Conservation (phyloP, 2,329 filamentous ascomycete genomes). For the Cytospora schulzeri region DNA sequence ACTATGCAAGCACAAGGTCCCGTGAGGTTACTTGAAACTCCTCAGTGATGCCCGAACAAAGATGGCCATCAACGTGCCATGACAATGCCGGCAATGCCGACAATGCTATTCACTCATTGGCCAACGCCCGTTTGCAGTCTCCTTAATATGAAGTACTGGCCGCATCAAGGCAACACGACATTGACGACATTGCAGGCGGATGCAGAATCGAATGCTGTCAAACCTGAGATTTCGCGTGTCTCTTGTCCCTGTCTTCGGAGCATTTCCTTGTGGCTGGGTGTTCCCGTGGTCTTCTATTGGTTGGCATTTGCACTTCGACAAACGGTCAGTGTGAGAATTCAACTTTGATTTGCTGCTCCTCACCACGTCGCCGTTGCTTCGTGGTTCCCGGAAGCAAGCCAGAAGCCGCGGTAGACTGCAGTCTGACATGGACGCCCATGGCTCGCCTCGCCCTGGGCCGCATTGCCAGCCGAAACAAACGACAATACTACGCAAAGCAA, state of each 20-base stretch:
- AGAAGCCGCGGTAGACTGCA: constrained; percentile 22
- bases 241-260: constrained; percentile 20
- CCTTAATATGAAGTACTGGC: constrained; percentile 14
- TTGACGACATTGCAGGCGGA: constrained; percentile 29
- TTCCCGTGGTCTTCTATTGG: constrained; percentile 6
- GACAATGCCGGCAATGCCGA: constrained; percentile 23
- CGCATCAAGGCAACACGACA: constrained; percentile 29
- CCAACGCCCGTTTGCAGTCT: constrained; percentile 29
- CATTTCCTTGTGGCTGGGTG: constrained; percentile 7
- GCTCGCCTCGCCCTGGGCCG: constrained; percentile 7
- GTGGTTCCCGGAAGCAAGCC: constrained; percentile 11
- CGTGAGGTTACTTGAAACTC: constrained; percentile 8
- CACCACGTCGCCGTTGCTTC: constrained; percentile 10
- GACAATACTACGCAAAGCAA: constrained; percentile 8
- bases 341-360: constrained; percentile 16
- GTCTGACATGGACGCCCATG: constrained; percentile 25
- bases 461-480: constrained; percentile 19
- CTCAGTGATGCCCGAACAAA: constrained; percentile 1
- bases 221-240: constrained; percentile 34
- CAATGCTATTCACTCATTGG: constrained; percentile 25
- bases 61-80: neutral
- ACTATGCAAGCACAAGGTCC: neutral
- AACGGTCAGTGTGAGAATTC: constrained; percentile 22
- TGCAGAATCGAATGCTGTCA: constrained; percentile 32
- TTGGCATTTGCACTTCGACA: constrained; percentile 15